Base-by-base conservation (phyloP, 495 filamentous ascomycete species). In the Hypomontagnella monticulosa region DNA sequence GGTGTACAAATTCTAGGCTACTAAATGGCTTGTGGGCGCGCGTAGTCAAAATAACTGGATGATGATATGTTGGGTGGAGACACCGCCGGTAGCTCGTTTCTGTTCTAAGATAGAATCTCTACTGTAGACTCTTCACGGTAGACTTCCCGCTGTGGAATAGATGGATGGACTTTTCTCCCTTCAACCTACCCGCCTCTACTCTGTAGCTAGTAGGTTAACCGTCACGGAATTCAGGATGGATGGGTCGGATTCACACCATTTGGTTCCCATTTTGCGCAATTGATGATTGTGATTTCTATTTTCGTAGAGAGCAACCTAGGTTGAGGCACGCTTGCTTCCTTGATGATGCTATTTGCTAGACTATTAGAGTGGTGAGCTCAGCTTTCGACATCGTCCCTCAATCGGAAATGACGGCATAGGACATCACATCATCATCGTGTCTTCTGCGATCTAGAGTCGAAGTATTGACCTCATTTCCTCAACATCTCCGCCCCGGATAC, bases 1-100 rank as follows among this genome's bases (percentile, higher is more conserved):
- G 83, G 96, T 99, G 20, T 98, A 91, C 83, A 99, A 99, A 84
- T 99, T 99, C 76, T 99, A 77, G 60, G 42, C 11, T 20, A 4
- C 14, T 27, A 27, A 27, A 6, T 6, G 23, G 23, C 23, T 27
- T 27, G 6, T 27, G 23, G 23, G 23, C 6, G 23, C 23, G 6
- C 23, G 6, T 27, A 27, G 23, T 27, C 2, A 27, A 27, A 59
- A 42, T 38, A 27, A 12, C 19, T 44, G n/a, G 15, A 14, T 60
- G 47, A 16, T n/a, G n/a, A n/a, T n/a, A n/a, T 50, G 19, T 32
- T 32, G 8, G 42, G 56, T 4, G 19, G 14, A 43, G 23, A 27
- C 6, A 37, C 41, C 9, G 52, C 38, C 33, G 49, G 59, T 18
- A 36, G 34, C 55, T 36, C 52, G 27, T 10, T 44, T 10, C 18